Conservation (phyloP, 73 alveolate genomes). For the Paramecium pentaurelia region DNA sequence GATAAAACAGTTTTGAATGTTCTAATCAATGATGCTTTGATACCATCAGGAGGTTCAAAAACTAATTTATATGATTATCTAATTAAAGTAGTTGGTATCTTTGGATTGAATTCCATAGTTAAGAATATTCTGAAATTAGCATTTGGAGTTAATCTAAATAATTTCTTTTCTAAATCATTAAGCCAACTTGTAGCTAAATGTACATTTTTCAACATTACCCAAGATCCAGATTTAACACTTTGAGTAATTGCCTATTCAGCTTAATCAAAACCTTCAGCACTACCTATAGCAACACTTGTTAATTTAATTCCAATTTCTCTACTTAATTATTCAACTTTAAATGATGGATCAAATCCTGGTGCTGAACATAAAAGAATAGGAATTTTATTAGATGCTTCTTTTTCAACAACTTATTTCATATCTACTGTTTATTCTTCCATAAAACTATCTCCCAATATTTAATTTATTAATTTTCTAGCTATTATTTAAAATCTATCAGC, state of each 20-base stretch:
- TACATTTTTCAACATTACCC: constrained; percentile 99
- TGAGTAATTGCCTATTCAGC: constrained; percentile 93
- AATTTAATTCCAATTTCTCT: constrained; percentile 82
- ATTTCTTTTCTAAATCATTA: constrained; percentile 96
- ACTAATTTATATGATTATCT: constrained; percentile 95
- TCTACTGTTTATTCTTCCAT: constrained; percentile 80
- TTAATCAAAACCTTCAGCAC: constrained; percentile 93
- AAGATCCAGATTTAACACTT: constrained; percentile 90
- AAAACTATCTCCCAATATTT: constrained; percentile 81
- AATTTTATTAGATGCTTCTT: constrained; percentile 81
- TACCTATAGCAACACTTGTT: constrained; percentile 98
- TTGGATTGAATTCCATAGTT: constrained; percentile 99
- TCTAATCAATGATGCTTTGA: constrained; percentile 91
- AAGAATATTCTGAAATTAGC: constrained; percentile 97
- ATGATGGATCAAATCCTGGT: constrained; percentile 98
- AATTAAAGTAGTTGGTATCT: constrained; percentile 94
- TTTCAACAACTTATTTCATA: constrained; percentile 81
- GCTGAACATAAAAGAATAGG: constrained; percentile 93
- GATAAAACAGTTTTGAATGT: constrained; percentile 87
- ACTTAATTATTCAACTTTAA: constrained; percentile 89
- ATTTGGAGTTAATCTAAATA: constrained; percentile 92
- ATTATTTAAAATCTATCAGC: constrained; percentile 89
- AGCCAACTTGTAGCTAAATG: constrained; percentile 99
- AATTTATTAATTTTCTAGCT: constrained; percentile 72
- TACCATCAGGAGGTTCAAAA: constrained; percentile 99